phyloP scores from a whole-genome alignment of 495 filamentous ascomycete species.

The Xylaria sp. region DNA sequence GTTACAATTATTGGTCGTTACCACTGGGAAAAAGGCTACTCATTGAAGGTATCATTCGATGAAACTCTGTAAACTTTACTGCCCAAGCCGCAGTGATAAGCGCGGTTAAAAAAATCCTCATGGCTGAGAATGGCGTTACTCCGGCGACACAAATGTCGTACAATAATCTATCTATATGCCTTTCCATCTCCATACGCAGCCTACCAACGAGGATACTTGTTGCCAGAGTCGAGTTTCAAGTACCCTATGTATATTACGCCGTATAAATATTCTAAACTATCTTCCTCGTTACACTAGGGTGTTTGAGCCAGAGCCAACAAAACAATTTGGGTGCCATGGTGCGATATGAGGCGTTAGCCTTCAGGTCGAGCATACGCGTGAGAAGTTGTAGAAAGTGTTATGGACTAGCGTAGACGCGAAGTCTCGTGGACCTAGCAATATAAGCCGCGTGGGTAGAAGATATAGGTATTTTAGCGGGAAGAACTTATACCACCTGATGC shows the following conservation, averaged over 20 bases:
- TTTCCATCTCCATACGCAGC: neutral
- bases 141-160: neutral
- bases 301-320: neutral
- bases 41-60: neutral
- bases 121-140: neutral
- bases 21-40: neutral
- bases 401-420: neutral
- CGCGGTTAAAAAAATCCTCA: neutral
- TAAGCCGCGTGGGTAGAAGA: neutral
- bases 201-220: neutral
- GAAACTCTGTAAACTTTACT: neutral
- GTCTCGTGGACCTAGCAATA: neutral
- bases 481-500: slow-evolving; percentile 20
- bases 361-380: neutral
- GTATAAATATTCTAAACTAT: neutral
- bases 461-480: neutral
- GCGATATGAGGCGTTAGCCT: neutral
- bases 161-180: neutral
- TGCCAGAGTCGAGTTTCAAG: neutral
- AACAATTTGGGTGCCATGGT: neutral
- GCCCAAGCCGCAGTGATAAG: neutral
- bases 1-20: neutral
- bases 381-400: neutral
- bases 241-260: neutral
- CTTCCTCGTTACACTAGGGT: neutral